A percentile compares a stretch with the other conserved stretches of the same genome.
Conservation (phyloP, 169 alveolate genomes). For the Plasmodium fragile region DNA sequence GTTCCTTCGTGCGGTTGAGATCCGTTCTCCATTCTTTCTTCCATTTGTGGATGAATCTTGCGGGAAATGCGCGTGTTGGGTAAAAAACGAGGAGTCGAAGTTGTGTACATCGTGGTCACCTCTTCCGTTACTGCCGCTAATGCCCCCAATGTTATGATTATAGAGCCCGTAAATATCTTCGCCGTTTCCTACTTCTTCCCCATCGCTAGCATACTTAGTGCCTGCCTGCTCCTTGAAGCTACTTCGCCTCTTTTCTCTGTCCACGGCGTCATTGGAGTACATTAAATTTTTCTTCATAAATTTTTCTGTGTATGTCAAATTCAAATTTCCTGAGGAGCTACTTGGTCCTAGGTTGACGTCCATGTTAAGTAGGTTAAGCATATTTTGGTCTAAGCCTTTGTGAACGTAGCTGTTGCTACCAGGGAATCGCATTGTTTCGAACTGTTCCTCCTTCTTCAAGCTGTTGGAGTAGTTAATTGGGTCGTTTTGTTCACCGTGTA, state of each 20-base stretch:
- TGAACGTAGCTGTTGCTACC: not conserved
- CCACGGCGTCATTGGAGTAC: conserved; percentile 16
- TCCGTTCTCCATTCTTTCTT: not conserved
- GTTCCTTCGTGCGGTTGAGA: not conserved
- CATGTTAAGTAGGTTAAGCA: conserved; percentile 9
- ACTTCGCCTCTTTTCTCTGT: not conserved
- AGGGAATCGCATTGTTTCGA: not conserved
- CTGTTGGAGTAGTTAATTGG: not conserved
- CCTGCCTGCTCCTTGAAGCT: not conserved
- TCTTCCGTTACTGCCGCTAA: not conserved
- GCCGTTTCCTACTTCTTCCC: conserved; percentile 5
- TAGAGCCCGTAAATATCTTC: conserved; percentile 14
- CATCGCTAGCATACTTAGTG: conserved; percentile 18
- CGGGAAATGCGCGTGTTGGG: not conserved
- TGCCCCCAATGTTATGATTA: conserved; percentile 1
- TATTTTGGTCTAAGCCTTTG: conserved; percentile 8
- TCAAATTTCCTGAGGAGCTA: conserved; percentile 5
- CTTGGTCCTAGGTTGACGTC: not conserved
- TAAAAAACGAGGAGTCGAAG: conserved; percentile 15
- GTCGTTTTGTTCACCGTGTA: not conserved
- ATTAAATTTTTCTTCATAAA: not conserved
- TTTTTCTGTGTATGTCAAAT: conserved; percentile 2
- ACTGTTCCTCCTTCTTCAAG: not conserved
- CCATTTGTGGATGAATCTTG: conserved; percentile 1
- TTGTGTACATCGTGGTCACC: not conserved